Conservation (phyloP, 108 stramenopile genomes). For the Pseudonitzschia pungens region DNA sequence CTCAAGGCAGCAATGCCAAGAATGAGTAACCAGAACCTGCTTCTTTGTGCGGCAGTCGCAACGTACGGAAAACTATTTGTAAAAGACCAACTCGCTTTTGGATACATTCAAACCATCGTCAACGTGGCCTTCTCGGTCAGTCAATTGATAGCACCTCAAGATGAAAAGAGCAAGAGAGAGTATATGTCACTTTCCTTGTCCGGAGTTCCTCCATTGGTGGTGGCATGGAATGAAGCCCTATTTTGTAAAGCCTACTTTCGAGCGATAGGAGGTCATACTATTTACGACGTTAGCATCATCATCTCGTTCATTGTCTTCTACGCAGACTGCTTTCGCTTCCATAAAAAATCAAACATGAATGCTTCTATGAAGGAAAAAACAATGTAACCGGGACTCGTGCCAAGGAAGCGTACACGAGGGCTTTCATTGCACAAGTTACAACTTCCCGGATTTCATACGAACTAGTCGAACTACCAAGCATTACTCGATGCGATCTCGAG, state of each 20-base stretch:
- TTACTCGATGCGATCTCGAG: too few species aligned
- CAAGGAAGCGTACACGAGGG: too few species aligned
- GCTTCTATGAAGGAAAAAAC: conserved; percentile 1
- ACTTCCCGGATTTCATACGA: too few species aligned
- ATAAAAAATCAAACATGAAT: not conserved
- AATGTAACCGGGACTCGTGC: too few species aligned
- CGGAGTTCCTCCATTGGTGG: not conserved
- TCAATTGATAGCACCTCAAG: conserved; percentile 14
- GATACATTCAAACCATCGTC: conserved; percentile 27
- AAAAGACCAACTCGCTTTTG: conserved; percentile 4
- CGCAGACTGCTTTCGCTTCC: conserved; percentile 7
- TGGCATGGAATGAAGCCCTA: conserved; percentile 21
- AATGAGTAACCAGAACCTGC: not conserved
- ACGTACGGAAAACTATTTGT: not conserved
- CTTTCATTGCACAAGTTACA: too few species aligned
- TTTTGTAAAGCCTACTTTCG: conserved; percentile 23
- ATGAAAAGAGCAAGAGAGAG: conserved; percentile 20
- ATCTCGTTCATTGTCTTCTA: conserved; percentile 6
- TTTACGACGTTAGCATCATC: conserved; percentile 27
- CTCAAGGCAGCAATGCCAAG: conserved; percentile 20
- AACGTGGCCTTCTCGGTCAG: conserved; percentile 13
- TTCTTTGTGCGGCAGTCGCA: conserved; percentile 1
- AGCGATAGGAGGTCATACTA: conserved; percentile 18
- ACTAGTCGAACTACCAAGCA: too few species aligned
- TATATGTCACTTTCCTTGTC: conserved; percentile 19